These are phyloP conservation scores for Prunus yedoensis DNA, from an alignment of 331 rosid genomes.

Conservation along the genomic window DNA sequence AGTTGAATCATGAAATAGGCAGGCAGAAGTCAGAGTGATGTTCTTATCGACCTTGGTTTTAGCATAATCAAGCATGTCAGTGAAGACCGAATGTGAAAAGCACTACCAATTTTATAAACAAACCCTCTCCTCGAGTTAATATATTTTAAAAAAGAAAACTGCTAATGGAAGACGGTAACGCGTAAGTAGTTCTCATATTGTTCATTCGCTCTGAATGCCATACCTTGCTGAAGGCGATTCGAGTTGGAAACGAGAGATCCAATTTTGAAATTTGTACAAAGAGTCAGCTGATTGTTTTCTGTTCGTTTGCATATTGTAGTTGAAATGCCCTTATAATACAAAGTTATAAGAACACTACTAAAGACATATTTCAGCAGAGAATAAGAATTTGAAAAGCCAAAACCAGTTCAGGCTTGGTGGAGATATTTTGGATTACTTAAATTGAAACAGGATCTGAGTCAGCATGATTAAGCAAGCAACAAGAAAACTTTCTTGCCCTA, in stretches of 20 bases:
- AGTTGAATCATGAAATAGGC: conserved; percentile 36
- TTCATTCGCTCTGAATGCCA: no score
- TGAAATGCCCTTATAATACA: background rate
- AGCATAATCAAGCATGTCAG: conserved; percentile 6
- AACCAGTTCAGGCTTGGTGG: background rate
- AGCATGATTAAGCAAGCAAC: background rate
- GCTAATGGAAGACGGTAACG: no score
- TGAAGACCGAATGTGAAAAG: conserved; percentile 5
- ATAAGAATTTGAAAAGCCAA: background rate
- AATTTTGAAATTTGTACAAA: background rate
- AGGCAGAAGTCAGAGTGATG: conserved; percentile 10
- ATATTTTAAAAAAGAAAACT: no score
- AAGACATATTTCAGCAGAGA: background rate
- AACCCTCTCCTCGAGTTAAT: background rate
- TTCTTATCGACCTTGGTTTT: conserved; percentile 25
- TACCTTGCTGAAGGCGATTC: no score
- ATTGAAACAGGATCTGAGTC: no score
- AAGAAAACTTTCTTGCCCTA: background rate
- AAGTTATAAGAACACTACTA: no score
- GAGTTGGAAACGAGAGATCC: no score
- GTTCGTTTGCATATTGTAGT: background rate
- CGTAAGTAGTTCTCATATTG: no score
- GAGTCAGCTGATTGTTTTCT: background rate
- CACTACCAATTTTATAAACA: background rate
- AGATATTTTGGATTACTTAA: no score